Evolutionary conservation across 2,329 filamentous ascomycete species (phyloP), one percentile per base, ranked within the genome.

Genomic region (Phyllachora maydis): DNA sequence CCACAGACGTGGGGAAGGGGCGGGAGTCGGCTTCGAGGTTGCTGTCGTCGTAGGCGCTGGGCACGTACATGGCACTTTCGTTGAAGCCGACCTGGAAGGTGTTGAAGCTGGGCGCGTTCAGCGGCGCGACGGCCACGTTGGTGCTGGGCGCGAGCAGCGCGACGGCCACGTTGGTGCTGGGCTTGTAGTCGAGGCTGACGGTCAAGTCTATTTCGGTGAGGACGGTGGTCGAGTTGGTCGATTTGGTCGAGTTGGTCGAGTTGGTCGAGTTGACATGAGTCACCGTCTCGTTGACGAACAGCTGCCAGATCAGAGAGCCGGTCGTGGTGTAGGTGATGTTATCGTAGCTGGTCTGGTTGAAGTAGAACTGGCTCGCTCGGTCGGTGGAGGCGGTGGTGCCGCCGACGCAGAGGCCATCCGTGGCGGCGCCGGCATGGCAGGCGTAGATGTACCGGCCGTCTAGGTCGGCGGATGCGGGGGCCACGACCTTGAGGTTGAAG

Each of bases 81-180:
- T 47, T 38, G 26, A 49, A 49, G 4, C 40, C 42, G 8, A 44
- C 20, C n/a, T n/a, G n/a, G n/a, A n/a, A n/a, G n/a, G n/a, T n/a
- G n/a, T n/a, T n/a, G n/a, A n/a, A n/a, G n/a, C n/a, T n/a, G n/a
- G n/a, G n/a, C n/a, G n/a, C n/a, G n/a, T n/a, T n/a, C n/a, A n/a
- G n/a, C n/a, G n/a, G n/a, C n/a, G n/a, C n/a, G n/a, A 44, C 20
- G 6, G 22, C 8, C 24, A 30, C 25, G 7, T 8, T 18, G 18
- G 23, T 27, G n/a, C 12, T 4, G 19, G 35, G 29, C 21, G 32
- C 33, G 26, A 49, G 42, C 23, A 32, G 20, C 7, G 40, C 33
- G n/a, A 34, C 31, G 7, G 40, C 43, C 7, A 48, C 34, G 27
- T 47, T 45, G 37, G 30, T 41, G 14, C 31, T 36, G 2, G 32